phyloP scores from a whole-genome alignment of 148 eudicot genomes.

The Cornus kousa region DNA sequence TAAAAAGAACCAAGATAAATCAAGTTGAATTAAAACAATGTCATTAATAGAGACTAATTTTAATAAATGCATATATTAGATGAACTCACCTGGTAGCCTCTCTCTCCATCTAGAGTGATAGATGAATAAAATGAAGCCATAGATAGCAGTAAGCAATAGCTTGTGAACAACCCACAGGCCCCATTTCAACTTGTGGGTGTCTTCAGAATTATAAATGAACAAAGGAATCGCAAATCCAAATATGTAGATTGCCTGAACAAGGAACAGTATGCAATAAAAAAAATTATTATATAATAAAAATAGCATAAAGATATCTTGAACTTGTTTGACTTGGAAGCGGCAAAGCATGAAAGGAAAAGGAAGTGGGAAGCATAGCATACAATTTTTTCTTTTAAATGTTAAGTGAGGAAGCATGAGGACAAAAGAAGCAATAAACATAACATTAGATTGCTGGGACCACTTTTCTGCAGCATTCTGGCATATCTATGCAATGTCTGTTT shows the following conservation, averaged over 20 bases:
- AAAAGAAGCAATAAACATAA: too few relatives aligned
- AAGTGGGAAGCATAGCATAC: not conserved
- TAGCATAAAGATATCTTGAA: not conserved
- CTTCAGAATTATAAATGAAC: constrained; percentile 40
- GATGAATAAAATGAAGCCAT: constrained; percentile 57
- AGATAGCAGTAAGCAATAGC: constrained; percentile 53
- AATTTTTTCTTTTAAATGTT: too few relatives aligned
- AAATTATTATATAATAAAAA: not conserved
- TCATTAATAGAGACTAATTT: not conserved
- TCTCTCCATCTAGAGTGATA: constrained; percentile 68
- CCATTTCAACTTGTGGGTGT: constrained; percentile 48
- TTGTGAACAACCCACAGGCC: constrained; percentile 69
- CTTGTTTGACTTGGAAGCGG: not conserved
- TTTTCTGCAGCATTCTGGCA: not conserved
- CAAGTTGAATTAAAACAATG: not conserved
- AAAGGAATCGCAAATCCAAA: constrained; percentile 62
- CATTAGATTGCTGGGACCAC: too few relatives aligned
- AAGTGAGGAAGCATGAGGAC: too few relatives aligned
- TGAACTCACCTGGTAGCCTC: constrained; percentile 56
- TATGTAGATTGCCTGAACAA: constrained; percentile 50
- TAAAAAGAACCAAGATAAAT: constrained; percentile 9
- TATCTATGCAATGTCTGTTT: not conserved
- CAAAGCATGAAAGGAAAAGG: not conserved
- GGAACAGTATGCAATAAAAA: not conserved
- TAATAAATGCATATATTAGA: not conserved